Base-by-base conservation (phyloP, 2,329 filamentous ascomycete genomes). In the Talaromyces marneffei region DNA sequence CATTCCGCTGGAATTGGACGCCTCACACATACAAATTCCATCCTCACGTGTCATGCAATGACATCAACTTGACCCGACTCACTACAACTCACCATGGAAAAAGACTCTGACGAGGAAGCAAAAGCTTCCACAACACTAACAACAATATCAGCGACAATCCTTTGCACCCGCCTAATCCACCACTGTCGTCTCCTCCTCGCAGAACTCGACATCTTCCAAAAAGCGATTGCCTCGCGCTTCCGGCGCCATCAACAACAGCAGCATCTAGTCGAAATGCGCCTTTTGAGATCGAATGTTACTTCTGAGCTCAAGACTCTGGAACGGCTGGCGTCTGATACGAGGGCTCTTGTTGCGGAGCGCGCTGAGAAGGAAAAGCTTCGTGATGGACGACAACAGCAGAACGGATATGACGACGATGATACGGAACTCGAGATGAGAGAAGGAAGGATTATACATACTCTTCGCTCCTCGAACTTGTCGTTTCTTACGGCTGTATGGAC, bases 401-500 rank as follows among this genome's bases (percentile, higher is more conserved):
- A 46, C 10, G 64, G 60, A 35, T 60, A 67, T 48, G 64, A 65
- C 3, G 62, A 61, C 64, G 60, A 72, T 71, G 55, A 70, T 66
- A 35, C 27, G 4, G 55, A 58, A 14, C 57, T 61, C 25, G 56
- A 66, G 14, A 62, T 53, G 60, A 53, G 52, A 7, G 71, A 74
- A 58, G 66, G 66, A 61, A 73, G 76, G 59, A 69, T 77, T 16
- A 70, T 78, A n/a, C 84, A 88, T 68, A 80, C 83, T 29, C 75
- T 88, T 50, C 79, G 82, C 55, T 87, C 85, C 7, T 87, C 85
- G 0, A 90, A 90, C 72, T 69, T 89, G 10, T 81, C 84, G 0
- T 89, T 88, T 68, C 84, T 86, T 59, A 81, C 85, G 65, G 80
- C 83, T 5, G 78, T 89, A 2, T 90, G 87, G 87, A 72, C 74